Conservation (phyloP, 2,329 filamentous ascomycete species). For the Penicillium janthinellum region DNA sequence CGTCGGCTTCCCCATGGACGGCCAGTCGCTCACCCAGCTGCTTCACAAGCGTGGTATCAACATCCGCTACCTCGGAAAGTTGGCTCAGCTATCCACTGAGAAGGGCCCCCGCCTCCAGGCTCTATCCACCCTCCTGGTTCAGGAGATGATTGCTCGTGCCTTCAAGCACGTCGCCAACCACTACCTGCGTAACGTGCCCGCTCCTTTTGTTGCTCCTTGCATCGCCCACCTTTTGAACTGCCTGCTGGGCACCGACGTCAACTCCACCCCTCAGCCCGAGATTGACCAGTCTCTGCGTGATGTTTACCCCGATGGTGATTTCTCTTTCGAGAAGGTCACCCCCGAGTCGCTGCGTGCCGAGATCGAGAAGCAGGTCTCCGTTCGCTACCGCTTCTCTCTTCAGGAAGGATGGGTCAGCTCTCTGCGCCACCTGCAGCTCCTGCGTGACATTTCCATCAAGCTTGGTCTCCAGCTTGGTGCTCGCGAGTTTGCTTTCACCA, state of each 20-base stretch:
- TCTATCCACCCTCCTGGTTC: conserved; percentile 73
- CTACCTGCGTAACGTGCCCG: conserved; percentile 77
- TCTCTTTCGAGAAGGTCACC: conserved; percentile 77
- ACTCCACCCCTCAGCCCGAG: conserved; percentile 75
- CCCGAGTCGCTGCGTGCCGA: conserved; percentile 70
- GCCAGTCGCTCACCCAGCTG: conserved; percentile 82
- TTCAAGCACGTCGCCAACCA: conserved; percentile 90
- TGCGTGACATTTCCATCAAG: conserved; percentile 87
- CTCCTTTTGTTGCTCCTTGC: conserved; percentile 76
- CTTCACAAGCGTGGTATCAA: conserved; percentile 98
- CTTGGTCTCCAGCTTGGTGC: conserved; percentile 84
- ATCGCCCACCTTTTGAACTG: conserved; percentile 91
- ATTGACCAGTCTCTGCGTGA: conserved; percentile 72
- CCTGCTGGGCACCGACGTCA: conserved; percentile 75
- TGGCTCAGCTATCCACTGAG: conserved; percentile 69
- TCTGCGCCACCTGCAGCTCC: conserved; percentile 75
- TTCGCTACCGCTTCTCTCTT: conserved; percentile 77
- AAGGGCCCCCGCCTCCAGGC: conserved; percentile 73
- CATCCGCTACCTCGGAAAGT: conserved; percentile 86
- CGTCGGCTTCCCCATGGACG: conserved; percentile 97
- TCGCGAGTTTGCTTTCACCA: conserved; percentile 72
- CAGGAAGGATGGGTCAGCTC: conserved; percentile 66
- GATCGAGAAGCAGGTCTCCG: conserved; percentile 70
- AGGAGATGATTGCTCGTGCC: conserved; percentile 92
- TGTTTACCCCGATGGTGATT: conserved; percentile 79